Conservation (phyloP, 2,329 filamentous ascomycete genomes). For the Talaromyces sp. region DNA sequence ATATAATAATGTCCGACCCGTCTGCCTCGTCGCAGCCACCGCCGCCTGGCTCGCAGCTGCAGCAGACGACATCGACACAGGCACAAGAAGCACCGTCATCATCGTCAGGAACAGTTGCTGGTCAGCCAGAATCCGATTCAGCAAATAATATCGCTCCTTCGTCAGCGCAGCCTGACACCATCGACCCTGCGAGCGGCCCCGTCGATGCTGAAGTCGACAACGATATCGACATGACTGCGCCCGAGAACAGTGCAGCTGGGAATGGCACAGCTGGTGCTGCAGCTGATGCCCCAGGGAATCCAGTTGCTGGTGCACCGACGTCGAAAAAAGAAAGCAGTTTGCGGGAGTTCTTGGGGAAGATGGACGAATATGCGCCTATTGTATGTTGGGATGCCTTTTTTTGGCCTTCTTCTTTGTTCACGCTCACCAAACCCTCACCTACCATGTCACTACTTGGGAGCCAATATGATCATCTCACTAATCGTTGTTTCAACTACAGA, state of each 20-base stretch:
- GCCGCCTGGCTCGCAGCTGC: conserved; percentile 18
- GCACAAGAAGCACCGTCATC: conserved; percentile 17
- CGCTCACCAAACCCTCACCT: background rate
- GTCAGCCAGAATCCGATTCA: conserved; percentile 8
- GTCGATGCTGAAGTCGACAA: conserved; percentile 32
- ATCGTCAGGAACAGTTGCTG: conserved; percentile 7
- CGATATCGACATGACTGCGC: conserved; percentile 32
- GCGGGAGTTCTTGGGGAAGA: conserved; percentile 88
- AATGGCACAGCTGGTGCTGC: conserved; percentile 8
- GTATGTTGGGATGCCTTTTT: conserved; percentile 50
- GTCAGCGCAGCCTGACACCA: conserved; percentile 15
- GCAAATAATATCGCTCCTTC: conserved; percentile 15
- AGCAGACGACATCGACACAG: conserved; percentile 17
- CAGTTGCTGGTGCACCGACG: conserved; percentile 42
- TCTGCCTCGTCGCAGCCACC: background rate
- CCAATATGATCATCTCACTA: background rate
- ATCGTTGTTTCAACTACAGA: conserved; percentile 50
- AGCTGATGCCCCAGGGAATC: conserved; percentile 15
- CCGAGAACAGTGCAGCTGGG: conserved; percentile 16
- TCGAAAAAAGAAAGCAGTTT: conserved; percentile 88
- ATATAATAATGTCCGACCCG: conserved; percentile 10
- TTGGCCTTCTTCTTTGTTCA: background rate
- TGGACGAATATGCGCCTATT: conserved; percentile 97
- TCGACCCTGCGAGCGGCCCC: conserved; percentile 18
- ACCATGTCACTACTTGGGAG: background rate